Base-by-base conservation (phyloP, 805 yeast species). In the Monosporozyma aerobia region DNA sequence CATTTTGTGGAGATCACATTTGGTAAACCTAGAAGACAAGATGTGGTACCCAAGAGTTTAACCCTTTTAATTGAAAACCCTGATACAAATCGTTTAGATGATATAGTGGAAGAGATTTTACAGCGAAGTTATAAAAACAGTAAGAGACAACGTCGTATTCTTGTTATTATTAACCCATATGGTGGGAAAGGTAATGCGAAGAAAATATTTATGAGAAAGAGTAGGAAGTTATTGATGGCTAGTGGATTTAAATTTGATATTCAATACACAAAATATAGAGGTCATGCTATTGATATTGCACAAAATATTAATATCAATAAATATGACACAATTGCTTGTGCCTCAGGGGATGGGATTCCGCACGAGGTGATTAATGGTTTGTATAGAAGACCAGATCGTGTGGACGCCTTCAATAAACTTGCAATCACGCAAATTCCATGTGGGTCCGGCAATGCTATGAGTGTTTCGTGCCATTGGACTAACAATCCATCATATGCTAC, bases 281-380 rank as follows among this genome's bases (percentile, higher is more conserved):
- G 78, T n/a, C 97, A 94, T 63, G 98, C 95, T 0, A 68, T 69
- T 5, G 89, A 88, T 19, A 77, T 90, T 19, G 92, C 85, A 1
- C 67, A 70, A 45, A 75, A 76, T 2, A 56, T 85, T 58, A 78
- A 81, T 55, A 60, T 80, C 7, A 71, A 73, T 19, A 72, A 75
- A 49, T 89, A 79, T 63, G 97, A 90, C 65, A 78, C 87, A 2
- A 77, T 94, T 44, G 85, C 87, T 1, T 90, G 97, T 70, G 92
- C 95, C 40, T 88, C 96, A 0, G 99, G 99, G 4, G 99, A 94
- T 70, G 99, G 99, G 9, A 81, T 87, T 19, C 97, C 97, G 0
- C 95, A 90, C 69, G 98, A 94, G 66, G 90, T 94, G 5, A 77
- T 90, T 49, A 94, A 94, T 66, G 99, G 98, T 1, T 72, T 94